Conservation (phyloP, 1,284 basidiomycete species). For the Pholiota adiposa region DNA sequence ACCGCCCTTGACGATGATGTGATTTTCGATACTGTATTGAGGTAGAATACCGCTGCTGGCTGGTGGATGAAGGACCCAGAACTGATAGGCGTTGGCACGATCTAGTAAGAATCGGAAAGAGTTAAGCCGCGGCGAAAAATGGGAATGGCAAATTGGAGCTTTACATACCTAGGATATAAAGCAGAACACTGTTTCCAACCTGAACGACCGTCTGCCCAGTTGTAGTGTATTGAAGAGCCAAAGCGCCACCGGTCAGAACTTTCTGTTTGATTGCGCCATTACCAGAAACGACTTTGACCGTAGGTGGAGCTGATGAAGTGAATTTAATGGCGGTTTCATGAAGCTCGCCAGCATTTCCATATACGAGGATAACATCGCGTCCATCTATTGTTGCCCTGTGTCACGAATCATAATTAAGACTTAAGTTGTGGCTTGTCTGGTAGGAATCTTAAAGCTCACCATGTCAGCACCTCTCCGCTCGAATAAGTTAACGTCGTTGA, state of each 20-base stretch:
- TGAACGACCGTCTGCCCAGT: slow-evolving; percentile 48
- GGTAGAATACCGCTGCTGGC: slow-evolving; percentile 37
- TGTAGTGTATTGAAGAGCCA: slow-evolving; percentile 49
- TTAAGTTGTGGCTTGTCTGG: not conserved
- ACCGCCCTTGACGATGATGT: slow-evolving; percentile 51
- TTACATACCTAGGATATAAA: slow-evolving; percentile 47
- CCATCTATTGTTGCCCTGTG: slow-evolving; percentile 51
- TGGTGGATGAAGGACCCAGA: slow-evolving; percentile 52
- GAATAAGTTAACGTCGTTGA: slow-evolving; percentile 49
- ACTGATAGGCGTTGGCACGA: slow-evolving; percentile 50
- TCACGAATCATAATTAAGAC: not conserved
- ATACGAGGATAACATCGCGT: slow-evolving; percentile 50
- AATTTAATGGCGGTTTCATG: slow-evolving; percentile 54
- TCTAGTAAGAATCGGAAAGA: slow-evolving; percentile 34
- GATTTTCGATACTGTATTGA: slow-evolving; percentile 41
- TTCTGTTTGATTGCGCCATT: slow-evolving; percentile 39
- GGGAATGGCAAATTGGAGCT: no score
- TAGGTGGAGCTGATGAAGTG: slow-evolving; percentile 29
- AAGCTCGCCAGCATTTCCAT: slow-evolving; percentile 50
- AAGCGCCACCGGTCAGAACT: slow-evolving; percentile 32
- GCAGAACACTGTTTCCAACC: slow-evolving; percentile 39
- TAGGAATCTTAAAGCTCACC: slow-evolving; percentile 31
- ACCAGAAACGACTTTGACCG: slow-evolving; percentile 43
- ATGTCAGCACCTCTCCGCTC: slow-evolving; percentile 53
- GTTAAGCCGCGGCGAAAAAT: not conserved